Evolutionary conservation across 2,329 filamentous ascomycete genomes (phyloP).

Genomic region (Pseudogymnoascus sp.): DNA sequence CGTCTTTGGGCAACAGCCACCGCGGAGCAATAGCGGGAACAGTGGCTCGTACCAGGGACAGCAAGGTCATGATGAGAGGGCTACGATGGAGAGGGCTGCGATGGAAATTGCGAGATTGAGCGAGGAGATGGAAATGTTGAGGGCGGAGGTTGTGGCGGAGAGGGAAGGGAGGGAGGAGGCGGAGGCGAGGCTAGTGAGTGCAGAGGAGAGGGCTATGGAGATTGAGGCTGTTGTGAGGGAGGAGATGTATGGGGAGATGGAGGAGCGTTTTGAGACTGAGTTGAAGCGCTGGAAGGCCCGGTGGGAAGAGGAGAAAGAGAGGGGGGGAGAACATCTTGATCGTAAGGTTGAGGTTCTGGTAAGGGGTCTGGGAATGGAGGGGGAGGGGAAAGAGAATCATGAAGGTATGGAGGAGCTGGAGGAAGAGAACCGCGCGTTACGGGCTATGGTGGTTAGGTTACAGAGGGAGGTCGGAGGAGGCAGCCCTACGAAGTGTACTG

Average conservation of each 20-base stretch:
- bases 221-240: slow-evolving; percentile 81
- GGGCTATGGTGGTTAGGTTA: slow-evolving; percentile 22
- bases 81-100: slow-evolving; percentile 75
- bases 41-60: neutral
- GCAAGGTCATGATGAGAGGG: slow-evolving; percentile 37
- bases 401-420: slow-evolving; percentile 56
- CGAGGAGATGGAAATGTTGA: slow-evolving; percentile 68
- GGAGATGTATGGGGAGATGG: slow-evolving; percentile 82
- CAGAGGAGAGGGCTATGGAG: slow-evolving; percentile 53
- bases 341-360: slow-evolving; percentile 72
- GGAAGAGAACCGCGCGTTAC: slow-evolving; percentile 61
- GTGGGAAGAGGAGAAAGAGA: slow-evolving; percentile 69
- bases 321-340: slow-evolving; percentile 77
- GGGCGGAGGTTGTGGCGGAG: slow-evolving; percentile 61
- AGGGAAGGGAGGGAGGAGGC: slow-evolving; percentile 60
- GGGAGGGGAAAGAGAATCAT: slow-evolving; percentile 45
- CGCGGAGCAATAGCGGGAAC: neutral
- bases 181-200: slow-evolving; percentile 63
- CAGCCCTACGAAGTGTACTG: neutral
- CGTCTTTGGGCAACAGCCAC: slow-evolving; percentile 36
- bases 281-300: slow-evolving; percentile 72
- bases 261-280: slow-evolving; percentile 65
- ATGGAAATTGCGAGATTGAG: slow-evolving; percentile 72
- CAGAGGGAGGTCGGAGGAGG: neutral
- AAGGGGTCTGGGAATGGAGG: slow-evolving; percentile 38